Evolutionary conservation across 108 stramenopile genomes (phyloP).

Genomic region (Fragilaria radians): DNA sequence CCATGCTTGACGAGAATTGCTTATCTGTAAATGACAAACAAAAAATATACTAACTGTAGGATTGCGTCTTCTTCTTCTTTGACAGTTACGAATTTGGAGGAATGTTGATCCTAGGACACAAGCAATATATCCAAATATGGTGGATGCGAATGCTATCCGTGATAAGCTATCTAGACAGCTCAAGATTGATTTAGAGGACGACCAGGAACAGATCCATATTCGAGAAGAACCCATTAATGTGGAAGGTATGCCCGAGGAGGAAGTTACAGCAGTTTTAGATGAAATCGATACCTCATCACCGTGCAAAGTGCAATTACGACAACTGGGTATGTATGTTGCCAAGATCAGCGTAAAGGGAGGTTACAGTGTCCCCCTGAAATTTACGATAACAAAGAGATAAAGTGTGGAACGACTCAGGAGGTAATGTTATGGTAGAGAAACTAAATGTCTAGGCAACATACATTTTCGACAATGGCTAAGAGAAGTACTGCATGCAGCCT

Average conservation of each 20-base stretch:
- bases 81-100: conserved; percentile 63
- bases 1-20: conserved; percentile 1
- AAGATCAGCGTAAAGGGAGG: conserved; percentile 63
- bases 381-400: conserved; percentile 43
- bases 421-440: too few species aligned
- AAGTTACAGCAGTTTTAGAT: conserved; percentile 36
- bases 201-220: conserved; percentile 62
- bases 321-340: conserved; percentile 68
- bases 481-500: too few species aligned
- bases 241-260: conserved; percentile 41
- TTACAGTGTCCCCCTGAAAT: conserved; percentile 56
- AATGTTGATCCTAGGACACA: conserved; percentile 60
- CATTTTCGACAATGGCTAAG: too few species aligned
- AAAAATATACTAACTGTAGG: too few species aligned
- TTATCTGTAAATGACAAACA: too few species aligned
- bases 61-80: not conserved
- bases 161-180: conserved; percentile 76
- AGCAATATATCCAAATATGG: conserved; percentile 60
- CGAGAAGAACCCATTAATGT: conserved; percentile 27
- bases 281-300: conserved; percentile 31
- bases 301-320: conserved; percentile 40
- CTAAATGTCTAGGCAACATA: too few species aligned
- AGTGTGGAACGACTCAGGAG: too few species aligned
- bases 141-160: conserved; percentile 48
- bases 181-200: conserved; percentile 70